Evolutionary conservation across 306 rosid species (phyloP).

Genomic region (Vigna unguiculata): DNA sequence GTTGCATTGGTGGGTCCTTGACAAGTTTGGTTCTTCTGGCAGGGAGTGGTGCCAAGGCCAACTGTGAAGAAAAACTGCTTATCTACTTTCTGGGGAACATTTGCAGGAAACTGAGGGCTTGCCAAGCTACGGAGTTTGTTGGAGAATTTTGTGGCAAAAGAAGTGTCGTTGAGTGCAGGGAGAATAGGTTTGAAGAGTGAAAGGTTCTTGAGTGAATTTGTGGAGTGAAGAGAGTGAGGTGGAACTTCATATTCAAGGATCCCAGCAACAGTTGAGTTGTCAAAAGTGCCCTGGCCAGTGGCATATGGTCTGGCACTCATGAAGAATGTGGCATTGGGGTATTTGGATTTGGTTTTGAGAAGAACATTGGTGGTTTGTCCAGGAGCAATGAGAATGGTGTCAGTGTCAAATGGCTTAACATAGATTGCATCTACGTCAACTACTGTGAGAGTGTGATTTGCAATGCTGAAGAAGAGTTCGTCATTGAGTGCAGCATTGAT

Average conservation of each 20-base stretch:
- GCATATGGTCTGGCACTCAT: slow-evolving; percentile 70
- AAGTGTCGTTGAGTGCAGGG: slow-evolving; percentile 69
- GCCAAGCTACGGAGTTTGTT: slow-evolving; percentile 61
- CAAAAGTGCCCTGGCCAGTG: slow-evolving; percentile 69
- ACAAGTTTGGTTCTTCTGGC: slow-evolving; percentile 57
- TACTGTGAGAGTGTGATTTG: slow-evolving; percentile 66
- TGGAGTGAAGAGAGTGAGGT: slow-evolving; percentile 33
- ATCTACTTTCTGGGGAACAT: slow-evolving; percentile 71
- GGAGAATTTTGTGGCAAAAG: slow-evolving; percentile 57
- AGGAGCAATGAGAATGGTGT: slow-evolving; percentile 62
- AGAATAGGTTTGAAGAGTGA: slow-evolving; percentile 56
- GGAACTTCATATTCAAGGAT: slow-evolving; percentile 60
- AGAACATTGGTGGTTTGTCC: slow-evolving; percentile 77
- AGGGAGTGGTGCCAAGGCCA: slow-evolving; percentile 70
- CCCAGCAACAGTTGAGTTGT: slow-evolving; percentile 74
- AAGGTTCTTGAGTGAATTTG: slow-evolving; percentile 44
- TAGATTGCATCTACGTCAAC: slow-evolving; percentile 71
- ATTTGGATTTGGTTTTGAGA: slow-evolving; percentile 58
- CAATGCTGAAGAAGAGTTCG: slow-evolving; percentile 74
- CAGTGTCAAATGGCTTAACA: slow-evolving; percentile 62
- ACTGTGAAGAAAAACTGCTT: slow-evolving; percentile 65
- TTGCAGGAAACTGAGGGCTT: slow-evolving; percentile 59
- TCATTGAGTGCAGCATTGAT: slow-evolving; percentile 77
- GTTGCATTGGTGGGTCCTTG: slow-evolving; percentile 79
- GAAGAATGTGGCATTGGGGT: slow-evolving; percentile 66